A percentile compares a stretch with the other conserved stretches of the same genome.
Evolutionary conservation across 2,329 filamentous ascomycete species (phyloP).

Genomic region (Sarocladium kiliense): DNA sequence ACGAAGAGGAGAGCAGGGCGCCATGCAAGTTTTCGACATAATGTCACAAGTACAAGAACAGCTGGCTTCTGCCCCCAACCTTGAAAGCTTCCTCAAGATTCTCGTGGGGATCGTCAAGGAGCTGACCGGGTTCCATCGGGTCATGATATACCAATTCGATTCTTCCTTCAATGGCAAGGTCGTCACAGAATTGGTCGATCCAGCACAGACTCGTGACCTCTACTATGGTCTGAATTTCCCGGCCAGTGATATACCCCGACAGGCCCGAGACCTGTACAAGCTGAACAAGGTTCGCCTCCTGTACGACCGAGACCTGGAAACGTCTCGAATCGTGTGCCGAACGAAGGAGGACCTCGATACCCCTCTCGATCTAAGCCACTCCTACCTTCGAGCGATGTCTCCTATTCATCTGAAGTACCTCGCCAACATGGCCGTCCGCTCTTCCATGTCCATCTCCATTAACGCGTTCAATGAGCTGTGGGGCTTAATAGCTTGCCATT

Average conservation of each 20-base stretch:
- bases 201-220: constrained; percentile 70
- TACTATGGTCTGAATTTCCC: constrained; percentile 88
- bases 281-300: constrained; percentile 84
- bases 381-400: constrained; percentile 83
- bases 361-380: constrained; percentile 78
- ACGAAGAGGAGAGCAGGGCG: constrained; percentile 70
- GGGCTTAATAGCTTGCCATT: constrained; percentile 84
- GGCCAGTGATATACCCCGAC: constrained; percentile 79
- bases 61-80: constrained; percentile 62
- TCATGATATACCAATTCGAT: constrained; percentile 93
- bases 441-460: constrained; percentile 91
- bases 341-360: constrained; percentile 65
- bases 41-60: constrained; percentile 91
- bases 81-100: constrained; percentile 73
- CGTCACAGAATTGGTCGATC: constrained; percentile 82
- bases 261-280: constrained; percentile 84
- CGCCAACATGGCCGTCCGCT: constrained; percentile 83
- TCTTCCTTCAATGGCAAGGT: constrained; percentile 76
- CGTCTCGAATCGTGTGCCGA: constrained; percentile 76
- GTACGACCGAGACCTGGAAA: constrained; percentile 78
- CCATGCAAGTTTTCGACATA: constrained; percentile 88
- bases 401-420: constrained; percentile 87
- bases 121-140: constrained; percentile 82
- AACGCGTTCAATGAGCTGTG: constrained; percentile 81
- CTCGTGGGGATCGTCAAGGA: constrained; percentile 84